Evolutionary conservation across 2,329 filamentous ascomycete species (phyloP).

Genomic region (Trichophyton simii): DNA sequence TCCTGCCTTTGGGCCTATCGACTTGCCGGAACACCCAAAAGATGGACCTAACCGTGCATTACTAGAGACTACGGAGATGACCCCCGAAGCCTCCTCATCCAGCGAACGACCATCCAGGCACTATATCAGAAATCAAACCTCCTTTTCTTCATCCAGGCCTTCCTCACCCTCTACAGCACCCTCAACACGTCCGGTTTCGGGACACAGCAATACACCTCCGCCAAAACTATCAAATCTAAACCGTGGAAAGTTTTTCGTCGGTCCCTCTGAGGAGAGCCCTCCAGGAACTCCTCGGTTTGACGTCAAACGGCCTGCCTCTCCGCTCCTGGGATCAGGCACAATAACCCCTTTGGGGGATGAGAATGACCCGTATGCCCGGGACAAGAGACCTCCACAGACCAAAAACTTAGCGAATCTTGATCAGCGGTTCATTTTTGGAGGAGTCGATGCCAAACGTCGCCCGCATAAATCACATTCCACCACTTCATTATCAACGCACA

Average conservation of each 20-base stretch:
- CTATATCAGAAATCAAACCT: neutral
- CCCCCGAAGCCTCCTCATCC: constrained; percentile 43
- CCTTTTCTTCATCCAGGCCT: constrained; percentile 23
- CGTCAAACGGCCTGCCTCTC: constrained; percentile 34
- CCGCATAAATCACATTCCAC: constrained; percentile 36
- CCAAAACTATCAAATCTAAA: constrained; percentile 31
- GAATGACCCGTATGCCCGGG: constrained; percentile 79
- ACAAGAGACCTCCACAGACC: constrained; percentile 58
- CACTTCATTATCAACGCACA: constrained; percentile 12
- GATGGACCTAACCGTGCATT: constrained; percentile 22
- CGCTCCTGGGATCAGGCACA: constrained; percentile 55
- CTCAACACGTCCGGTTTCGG: constrained; percentile 31
- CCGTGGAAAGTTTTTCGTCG: constrained; percentile 44
- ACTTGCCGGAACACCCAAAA: constrained; percentile 50
- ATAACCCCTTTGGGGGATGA: constrained; percentile 66
- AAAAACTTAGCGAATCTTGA: constrained; percentile 58
- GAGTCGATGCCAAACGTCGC: constrained; percentile 55
- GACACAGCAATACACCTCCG: constrained; percentile 28
- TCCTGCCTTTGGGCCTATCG: constrained; percentile 77
- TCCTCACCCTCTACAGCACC: constrained; percentile 29
- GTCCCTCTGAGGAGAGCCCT: constrained; percentile 49
- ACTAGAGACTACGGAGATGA: constrained; percentile 31
- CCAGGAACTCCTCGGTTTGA: constrained; percentile 44
- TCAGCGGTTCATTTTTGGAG: constrained; percentile 69
- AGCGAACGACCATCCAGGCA: constrained; percentile 20